A percentile compares a stretch with the other conserved stretches of the same genome.
These are phyloP conservation scores for Chlorella variabilis DNA, from an alignment of 163 green algal genomes.

Conservation along the genomic window DNA sequence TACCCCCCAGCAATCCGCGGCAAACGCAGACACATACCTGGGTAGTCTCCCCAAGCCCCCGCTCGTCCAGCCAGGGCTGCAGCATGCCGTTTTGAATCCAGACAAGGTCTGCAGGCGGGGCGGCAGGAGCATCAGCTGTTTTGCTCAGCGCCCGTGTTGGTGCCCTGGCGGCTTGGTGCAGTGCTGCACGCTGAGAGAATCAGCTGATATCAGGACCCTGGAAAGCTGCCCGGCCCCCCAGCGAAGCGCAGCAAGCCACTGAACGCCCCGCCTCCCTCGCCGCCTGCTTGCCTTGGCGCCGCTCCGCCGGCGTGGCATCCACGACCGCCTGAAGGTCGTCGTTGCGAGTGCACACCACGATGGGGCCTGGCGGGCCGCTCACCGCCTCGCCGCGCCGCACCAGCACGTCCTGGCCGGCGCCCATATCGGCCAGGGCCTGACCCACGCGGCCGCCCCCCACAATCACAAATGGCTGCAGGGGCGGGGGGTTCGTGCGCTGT, in stretches of 20 bases:
- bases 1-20: too few relatives aligned
- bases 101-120: slow-evolving; percentile 86
- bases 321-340: slow-evolving; percentile 87
- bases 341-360: slow-evolving; percentile 97
- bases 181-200: too few relatives aligned
- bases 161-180: too few relatives aligned
- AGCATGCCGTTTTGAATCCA: slow-evolving; percentile 99
- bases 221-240: too few relatives aligned
- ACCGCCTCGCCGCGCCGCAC: slow-evolving; percentile 81
- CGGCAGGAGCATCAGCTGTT: too few relatives aligned
- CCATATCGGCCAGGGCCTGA: slow-evolving; percentile 87
- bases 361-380: slow-evolving; percentile 75
- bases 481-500: too few relatives aligned
- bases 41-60: slow-evolving; percentile 86
- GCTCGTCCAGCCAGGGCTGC: slow-evolving; percentile 91
- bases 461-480: slow-evolving; percentile 71
- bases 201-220: too few relatives aligned
- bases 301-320: slow-evolving; percentile 65
- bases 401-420: slow-evolving; percentile 75
- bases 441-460: slow-evolving; percentile 91
- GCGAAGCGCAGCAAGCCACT: too few relatives aligned
- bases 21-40: slow-evolving; percentile 68
- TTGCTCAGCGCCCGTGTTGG: too few relatives aligned
- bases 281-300: slow-evolving; percentile 70
- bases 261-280: too few relatives aligned